Conservation (phyloP, 2,329 filamentous ascomycete genomes). For the Daldinia sp. region DNA sequence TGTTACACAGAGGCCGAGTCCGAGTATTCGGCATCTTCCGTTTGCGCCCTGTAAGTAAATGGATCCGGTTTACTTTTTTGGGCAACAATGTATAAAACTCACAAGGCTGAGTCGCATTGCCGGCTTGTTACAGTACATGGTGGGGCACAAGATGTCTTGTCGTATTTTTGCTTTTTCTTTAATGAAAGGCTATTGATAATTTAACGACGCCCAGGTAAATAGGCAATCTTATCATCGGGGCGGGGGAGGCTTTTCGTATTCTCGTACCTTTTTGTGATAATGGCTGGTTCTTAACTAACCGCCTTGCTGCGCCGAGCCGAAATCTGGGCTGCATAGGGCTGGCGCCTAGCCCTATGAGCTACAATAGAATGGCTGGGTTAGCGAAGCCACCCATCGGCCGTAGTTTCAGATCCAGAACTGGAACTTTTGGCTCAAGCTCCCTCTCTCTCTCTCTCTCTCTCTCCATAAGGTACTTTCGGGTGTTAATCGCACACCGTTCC, state of each 20-base stretch:
- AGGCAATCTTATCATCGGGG: background rate
- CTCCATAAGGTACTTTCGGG: background rate
- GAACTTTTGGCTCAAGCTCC: background rate
- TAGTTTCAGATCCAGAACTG: slow-evolving; percentile 1
- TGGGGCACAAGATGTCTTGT: background rate
- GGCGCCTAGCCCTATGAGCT: slow-evolving; percentile 35
- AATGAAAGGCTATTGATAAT: background rate
- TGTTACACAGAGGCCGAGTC: slow-evolving; percentile 39
- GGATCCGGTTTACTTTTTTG: slow-evolving; percentile 1
- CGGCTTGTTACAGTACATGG: background rate
- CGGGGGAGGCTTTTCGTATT: background rate
- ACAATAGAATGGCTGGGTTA: slow-evolving; percentile 21
- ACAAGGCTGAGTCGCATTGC: slow-evolving; percentile 18
- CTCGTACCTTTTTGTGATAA: slow-evolving; percentile 8
- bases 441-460: too few relatives aligned
- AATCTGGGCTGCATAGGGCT: slow-evolving; percentile 40
- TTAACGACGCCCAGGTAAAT: background rate
- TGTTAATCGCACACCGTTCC: slow-evolving; percentile 11
- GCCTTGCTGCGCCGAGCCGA: slow-evolving; percentile 21
- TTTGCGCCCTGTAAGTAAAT: background rate
- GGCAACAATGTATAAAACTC: slow-evolving; percentile 11
- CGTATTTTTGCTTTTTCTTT: background rate
- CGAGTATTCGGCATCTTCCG: slow-evolving; percentile 32
- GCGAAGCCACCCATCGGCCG: slow-evolving; percentile 13
- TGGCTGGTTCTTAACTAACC: slow-evolving; percentile 17